These are phyloP conservation scores for Citrus australasica DNA, from an alignment of 345 rosid species.

Conservation along the genomic window DNA sequence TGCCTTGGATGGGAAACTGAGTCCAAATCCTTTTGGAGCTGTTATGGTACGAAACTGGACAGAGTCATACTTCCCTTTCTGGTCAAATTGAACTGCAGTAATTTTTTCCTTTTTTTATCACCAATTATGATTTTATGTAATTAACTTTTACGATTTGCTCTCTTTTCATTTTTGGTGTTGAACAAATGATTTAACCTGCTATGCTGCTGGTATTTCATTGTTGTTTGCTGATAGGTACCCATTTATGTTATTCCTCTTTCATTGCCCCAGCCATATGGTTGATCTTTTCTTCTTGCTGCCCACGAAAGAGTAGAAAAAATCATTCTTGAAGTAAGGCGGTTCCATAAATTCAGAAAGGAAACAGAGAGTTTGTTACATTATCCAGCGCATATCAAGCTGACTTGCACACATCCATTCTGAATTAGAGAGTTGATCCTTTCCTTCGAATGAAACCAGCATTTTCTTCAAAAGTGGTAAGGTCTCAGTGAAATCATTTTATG, in stretches of 20 bases:
- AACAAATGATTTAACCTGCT: neutral
- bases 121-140: neutral
- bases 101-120: neutral
- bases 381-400: constrained; percentile 72
- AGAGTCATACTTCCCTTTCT: neutral
- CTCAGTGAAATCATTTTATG: neutral
- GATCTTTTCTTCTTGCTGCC: constrained; percentile 5
- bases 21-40: constrained; percentile 67
- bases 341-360: constrained; percentile 76
- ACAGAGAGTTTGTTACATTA: constrained; percentile 60
- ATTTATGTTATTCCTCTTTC: neutral
- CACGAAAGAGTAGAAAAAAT: constrained; percentile 53
- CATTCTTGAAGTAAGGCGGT: constrained; percentile 80
- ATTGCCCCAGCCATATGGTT: neutral
- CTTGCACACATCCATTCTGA: constrained; percentile 38
- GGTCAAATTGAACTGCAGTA: neutral
- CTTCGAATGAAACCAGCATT: constrained; percentile 47
- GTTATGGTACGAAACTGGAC: constrained; percentile 69
- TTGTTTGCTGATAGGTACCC: neutral
- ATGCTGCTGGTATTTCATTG: neutral
- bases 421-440: constrained; percentile 64
- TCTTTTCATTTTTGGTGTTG: neutral
- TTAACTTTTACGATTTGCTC: neutral
- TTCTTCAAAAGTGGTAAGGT: constrained; percentile 43
- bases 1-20: constrained; percentile 75